Conservation (phyloP, 768 basidiomycete genomes). For the Phaeotremella skinneri region DNA sequence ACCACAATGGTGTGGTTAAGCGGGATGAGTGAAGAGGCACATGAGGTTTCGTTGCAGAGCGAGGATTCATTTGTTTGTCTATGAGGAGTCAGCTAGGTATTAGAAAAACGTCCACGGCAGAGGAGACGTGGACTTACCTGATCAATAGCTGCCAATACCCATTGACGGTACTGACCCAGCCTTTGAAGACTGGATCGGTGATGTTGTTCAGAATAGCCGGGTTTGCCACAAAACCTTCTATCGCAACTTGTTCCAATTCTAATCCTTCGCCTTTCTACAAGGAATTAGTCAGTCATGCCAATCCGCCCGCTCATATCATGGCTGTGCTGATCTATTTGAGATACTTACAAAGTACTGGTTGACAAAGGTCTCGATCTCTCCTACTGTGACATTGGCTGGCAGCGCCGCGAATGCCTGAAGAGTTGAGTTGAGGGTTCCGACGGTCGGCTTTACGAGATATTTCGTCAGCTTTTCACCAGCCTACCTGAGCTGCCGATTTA, state of each 20-base stretch:
- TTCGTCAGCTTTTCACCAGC: constrained; percentile 10
- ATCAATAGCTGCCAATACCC: constrained; percentile 80
- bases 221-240: constrained; percentile 62
- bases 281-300: background rate
- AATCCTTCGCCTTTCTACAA: constrained; percentile 69
- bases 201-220: constrained; percentile 73
- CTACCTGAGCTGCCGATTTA: background rate
- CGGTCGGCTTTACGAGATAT: constrained; percentile 67
- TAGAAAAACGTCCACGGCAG: background rate
- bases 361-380: constrained; percentile 66
- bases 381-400: constrained; percentile 59
- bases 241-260: constrained; percentile 65
- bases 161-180: constrained; percentile 76
- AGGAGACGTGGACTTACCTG: constrained; percentile 35
- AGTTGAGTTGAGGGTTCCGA: constrained; percentile 63
- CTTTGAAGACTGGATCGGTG: constrained; percentile 65
- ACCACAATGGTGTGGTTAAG: constrained; percentile 88
- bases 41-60: constrained; percentile 62
- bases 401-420: constrained; percentile 62
- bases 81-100: background rate
- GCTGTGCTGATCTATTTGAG: background rate
- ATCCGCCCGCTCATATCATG: background rate
- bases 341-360: constrained; percentile 63
- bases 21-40: constrained; percentile 82
- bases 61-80: constrained; percentile 66